Evolutionary conservation across 306 rosid genomes (phyloP).

Genomic region (Quillaja saponaria): DNA sequence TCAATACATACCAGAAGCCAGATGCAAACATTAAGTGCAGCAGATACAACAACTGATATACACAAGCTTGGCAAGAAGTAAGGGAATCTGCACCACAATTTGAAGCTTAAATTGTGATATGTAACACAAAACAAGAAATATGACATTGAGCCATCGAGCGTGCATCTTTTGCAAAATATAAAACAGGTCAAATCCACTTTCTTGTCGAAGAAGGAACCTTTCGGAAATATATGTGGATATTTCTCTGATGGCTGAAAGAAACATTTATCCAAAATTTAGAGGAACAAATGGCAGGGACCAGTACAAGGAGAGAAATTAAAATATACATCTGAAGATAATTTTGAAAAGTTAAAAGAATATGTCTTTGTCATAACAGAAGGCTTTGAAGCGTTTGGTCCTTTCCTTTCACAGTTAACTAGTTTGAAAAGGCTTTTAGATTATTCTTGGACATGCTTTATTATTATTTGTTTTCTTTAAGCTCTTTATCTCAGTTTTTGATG

Average conservation of each 20-base stretch:
- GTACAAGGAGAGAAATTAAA: no score
- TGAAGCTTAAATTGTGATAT: constrained; percentile 1
- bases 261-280: constrained; percentile 12
- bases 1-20: constrained; percentile 49
- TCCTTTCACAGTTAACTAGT: no score
- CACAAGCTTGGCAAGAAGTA: constrained; percentile 42
- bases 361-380: not conserved
- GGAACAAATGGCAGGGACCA: no score
- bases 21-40: constrained; percentile 28
- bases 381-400: not conserved
- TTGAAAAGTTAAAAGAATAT: no score
- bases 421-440: no score
- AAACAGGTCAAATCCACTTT: constrained; percentile 30
- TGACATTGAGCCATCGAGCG: not conserved
- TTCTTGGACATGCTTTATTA: no score
- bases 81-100: constrained; percentile 41
- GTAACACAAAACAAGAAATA: not conserved
- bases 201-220: constrained; percentile 72
- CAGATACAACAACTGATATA: constrained; percentile 36
- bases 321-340: not conserved
- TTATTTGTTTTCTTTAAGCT: no score
- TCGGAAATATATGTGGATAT: constrained; percentile 63
- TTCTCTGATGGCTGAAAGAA: constrained; percentile 74
- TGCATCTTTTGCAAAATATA: not conserved
- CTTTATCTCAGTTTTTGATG: no score